A percentile compares a stretch with the other conserved stretches of the same genome.
phyloP scores from a whole-genome alignment of 129 eudicot species.

The Helichrysum umbraculigerum region DNA sequence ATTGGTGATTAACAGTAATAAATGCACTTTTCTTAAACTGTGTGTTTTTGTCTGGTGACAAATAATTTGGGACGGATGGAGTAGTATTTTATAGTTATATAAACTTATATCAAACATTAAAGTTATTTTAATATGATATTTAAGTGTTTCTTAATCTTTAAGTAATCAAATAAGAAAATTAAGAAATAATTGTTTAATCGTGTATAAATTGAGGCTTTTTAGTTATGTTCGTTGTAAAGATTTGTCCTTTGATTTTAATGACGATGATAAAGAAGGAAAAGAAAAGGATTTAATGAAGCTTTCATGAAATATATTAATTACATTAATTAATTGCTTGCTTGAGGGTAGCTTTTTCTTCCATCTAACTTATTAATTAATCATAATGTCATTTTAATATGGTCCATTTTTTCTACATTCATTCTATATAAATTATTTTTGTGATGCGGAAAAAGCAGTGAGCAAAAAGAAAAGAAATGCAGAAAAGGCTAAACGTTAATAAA shows the following conservation, averaged over 20 bases:
- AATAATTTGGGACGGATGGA: no score
- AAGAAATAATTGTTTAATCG: no score
- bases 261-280: neutral
- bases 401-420: neutral
- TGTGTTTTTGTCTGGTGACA: no score
- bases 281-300: neutral
- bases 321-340: conserved; percentile 13
- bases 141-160: neutral
- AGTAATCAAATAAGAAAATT: neutral
- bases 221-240: neutral
- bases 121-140: neutral
- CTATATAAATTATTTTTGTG: neutral
- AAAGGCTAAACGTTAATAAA: no score
- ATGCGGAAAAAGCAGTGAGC: no score
- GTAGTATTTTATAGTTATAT: no score
- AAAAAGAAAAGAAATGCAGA: no score
- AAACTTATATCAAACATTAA: neutral
- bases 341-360: conserved; percentile 17
- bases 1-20: no score
- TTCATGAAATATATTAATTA: conserved; percentile 5
- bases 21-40: no score
- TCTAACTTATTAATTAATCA: conserved; percentile 16
- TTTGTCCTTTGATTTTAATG: neutral
- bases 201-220: neutral
- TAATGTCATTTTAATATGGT: conserved; percentile 6